A percentile compares a stretch with the other conserved stretches of the same genome.
Conservation (phyloP, 2,329 filamentous ascomycete species). For the Talaromyces funiculosus region DNA sequence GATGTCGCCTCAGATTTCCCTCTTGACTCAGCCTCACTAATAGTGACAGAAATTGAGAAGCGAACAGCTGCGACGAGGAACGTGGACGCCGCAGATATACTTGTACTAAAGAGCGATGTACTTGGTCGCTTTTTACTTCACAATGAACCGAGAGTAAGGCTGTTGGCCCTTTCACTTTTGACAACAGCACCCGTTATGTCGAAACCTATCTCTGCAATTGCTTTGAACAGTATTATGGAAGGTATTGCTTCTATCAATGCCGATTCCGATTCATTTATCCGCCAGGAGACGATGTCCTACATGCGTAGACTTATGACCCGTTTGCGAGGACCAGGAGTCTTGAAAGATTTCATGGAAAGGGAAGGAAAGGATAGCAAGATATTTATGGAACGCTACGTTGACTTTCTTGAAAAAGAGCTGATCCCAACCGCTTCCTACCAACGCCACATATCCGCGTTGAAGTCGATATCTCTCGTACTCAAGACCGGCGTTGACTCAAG, state of each 20-base stretch:
- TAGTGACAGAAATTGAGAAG: constrained; percentile 23
- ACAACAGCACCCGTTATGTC: constrained; percentile 70
- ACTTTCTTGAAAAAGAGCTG: constrained; percentile 68
- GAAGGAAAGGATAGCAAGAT: constrained; percentile 24
- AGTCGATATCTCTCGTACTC: constrained; percentile 62
- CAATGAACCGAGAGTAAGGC: constrained; percentile 60
- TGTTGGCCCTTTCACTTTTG: constrained; percentile 75
- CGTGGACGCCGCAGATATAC: constrained; percentile 14
- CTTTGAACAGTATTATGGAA: constrained; percentile 57
- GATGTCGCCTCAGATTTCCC: constrained; percentile 1
- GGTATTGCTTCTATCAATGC: constrained; percentile 69
- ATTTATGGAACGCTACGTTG: constrained; percentile 70
- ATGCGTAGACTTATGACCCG: constrained; percentile 72
- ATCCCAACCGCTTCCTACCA: constrained; percentile 82
- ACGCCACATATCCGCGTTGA: constrained; percentile 75
- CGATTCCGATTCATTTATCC: constrained; percentile 79
- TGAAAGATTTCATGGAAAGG: constrained; percentile 19
- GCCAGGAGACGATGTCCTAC: constrained; percentile 71
- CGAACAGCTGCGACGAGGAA: constrained; percentile 16
- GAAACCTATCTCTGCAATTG: constrained; percentile 60
- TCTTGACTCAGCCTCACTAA: constrained; percentile 10
- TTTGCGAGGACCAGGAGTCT: constrained; percentile 55
- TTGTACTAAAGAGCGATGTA: constrained; percentile 32
- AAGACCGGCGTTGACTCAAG: constrained; percentile 60
- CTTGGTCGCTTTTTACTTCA: constrained; percentile 37